Evolutionary conservation across 176 grass and related monocot genomes (phyloP), one percentile per base, ranked within the genome.

Genomic region (Oryza glaberrima): DNA sequence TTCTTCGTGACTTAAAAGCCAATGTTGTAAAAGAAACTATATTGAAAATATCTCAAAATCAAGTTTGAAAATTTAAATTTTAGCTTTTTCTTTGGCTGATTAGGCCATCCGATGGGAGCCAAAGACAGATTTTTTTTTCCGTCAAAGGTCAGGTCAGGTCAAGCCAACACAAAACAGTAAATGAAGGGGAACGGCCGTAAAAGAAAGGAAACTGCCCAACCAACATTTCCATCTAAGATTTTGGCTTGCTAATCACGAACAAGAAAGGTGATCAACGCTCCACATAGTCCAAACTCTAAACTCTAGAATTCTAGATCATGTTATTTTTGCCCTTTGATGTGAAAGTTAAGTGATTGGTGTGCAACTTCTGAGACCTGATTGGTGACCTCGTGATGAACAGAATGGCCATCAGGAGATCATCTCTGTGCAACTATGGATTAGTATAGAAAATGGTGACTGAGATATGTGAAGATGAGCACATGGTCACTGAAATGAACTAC

Each of bases 321-420:
- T 23, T 10, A 38, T 17, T 23, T 61, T 61, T 61, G 58, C 58
- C 4, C 58, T 61, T 61, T 22, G 2, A 22, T 61, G 58, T 61
- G 58, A 22, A 61, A 61, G 2, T 61, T 22, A 61, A 61, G 11
- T 61, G 58, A 22, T 22, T 22, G 58, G n/a, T 61, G 22, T 61
- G 58, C 58, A 61, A 22, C 15, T 19, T 56, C 4, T 9, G 22
- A 22, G 58, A 61, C 20, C 58, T 22, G 20, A 61, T 61, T 71
- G 22, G 16, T 54, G 19, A 19, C 30, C 15, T 13, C 3, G 1
- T 82, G 67, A 56, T 58, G 40, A 81, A 81, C 8, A 22, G 2
- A 82, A 82, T 45, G 80, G 35, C 41, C 35, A 63, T 30, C 15
- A 32, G 70, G 36, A 63, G 58, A 44, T 72, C 26, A 71, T 82